Evolutionary conservation across 2,329 filamentous ascomycete species (phyloP).

Genomic region (Verticillium alfalfae): DNA sequence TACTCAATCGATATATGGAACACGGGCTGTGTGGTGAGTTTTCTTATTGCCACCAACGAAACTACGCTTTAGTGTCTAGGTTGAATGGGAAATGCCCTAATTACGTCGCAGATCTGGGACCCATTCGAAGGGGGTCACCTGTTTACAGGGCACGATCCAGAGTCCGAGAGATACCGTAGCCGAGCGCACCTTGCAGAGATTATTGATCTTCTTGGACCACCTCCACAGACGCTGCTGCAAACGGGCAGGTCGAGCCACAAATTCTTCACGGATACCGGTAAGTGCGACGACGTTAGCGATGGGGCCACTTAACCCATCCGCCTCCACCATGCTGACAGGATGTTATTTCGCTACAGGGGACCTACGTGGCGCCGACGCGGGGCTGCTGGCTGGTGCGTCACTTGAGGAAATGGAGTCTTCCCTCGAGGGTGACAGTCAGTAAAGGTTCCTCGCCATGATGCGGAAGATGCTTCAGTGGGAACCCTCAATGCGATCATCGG

Average conservation of each 20-base stretch:
- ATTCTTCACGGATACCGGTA: constrained; percentile 32
- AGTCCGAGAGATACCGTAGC: constrained; percentile 30
- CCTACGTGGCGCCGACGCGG: constrained; percentile 13
- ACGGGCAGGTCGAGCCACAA: constrained; percentile 21
- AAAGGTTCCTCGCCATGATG: constrained; percentile 26
- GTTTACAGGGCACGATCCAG: constrained; percentile 33
- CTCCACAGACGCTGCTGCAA: constrained; percentile 27
- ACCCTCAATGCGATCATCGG: constrained; percentile 20
- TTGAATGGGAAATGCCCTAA: not conserved
- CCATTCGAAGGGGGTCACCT: constrained; percentile 38
- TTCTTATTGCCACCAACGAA: not conserved
- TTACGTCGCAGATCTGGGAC: constrained; percentile 36
- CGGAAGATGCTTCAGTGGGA: constrained; percentile 30
- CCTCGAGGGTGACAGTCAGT: constrained; percentile 23
- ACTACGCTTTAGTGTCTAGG: not conserved
- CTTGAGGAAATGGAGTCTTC: constrained; percentile 29
- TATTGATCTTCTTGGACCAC: constrained; percentile 35
- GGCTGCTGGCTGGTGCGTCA: constrained; percentile 14
- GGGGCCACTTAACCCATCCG: not conserved
- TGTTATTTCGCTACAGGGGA: constrained; percentile 16
- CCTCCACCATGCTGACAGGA: not conserved
- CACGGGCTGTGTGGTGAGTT: constrained; percentile 8
- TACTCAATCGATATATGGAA: constrained; percentile 48
- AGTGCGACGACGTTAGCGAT: not conserved
- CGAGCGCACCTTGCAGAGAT: constrained; percentile 44